Evolutionary conservation across 2,329 filamentous ascomycete genomes (phyloP).

Genomic region (Plenodomus lindquistii): DNA sequence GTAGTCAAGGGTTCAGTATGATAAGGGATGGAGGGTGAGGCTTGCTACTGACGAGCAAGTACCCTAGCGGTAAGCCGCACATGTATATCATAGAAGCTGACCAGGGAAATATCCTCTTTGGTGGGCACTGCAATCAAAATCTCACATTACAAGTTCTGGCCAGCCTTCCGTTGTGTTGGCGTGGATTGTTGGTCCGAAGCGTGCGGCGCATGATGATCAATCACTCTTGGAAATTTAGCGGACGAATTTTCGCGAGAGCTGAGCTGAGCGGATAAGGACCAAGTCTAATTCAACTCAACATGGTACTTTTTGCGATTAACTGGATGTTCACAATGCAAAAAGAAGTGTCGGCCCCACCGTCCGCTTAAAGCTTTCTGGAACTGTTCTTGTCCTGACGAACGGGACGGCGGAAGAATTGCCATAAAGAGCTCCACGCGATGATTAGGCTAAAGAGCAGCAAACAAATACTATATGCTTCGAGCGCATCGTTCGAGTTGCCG

Average conservation of each 20-base stretch:
- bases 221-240: not conserved
- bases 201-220: not conserved
- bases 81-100: not conserved
- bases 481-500: slow-evolving; percentile 1
- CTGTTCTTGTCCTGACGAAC: slow-evolving; percentile 9
- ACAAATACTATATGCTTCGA: not conserved
- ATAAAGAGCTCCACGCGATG: slow-evolving; percentile 22
- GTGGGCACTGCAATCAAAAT: not conserved
- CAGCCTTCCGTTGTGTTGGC: not conserved
- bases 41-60: not conserved
- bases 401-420: slow-evolving; percentile 30
- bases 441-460: slow-evolving; percentile 40
- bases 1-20: not conserved
- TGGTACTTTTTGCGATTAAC: not conserved
- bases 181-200: too few species aligned
- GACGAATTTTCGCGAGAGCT: not conserved
- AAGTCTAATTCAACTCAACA: not conserved
- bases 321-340: not conserved
- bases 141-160: not conserved
- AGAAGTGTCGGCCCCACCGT: not conserved
- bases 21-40: not conserved
- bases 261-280: not conserved
- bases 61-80: not conserved
- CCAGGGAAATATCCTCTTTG: not conserved
- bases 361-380: not conserved